phyloP scores from a whole-genome alignment of 768 basidiomycete genomes.

The Calocybe indica region DNA sequence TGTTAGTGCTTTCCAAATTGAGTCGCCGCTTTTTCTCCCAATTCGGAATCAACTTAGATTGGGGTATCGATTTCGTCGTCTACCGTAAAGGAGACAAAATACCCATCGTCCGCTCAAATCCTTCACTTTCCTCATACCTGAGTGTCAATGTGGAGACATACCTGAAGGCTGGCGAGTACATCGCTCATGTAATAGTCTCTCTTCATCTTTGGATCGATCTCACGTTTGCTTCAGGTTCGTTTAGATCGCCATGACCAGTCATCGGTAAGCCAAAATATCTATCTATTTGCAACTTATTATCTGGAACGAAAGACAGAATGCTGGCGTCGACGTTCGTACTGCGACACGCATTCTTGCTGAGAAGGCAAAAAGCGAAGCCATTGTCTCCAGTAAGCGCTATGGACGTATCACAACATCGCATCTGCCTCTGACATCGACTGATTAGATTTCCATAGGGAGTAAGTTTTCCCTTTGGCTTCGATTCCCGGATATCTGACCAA shows the following conservation, averaged over 20 bases:
- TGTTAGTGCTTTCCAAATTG: conserved; percentile 30
- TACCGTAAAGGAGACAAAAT: conserved; percentile 26
- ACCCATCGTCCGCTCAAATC: conserved; percentile 13
- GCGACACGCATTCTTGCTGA: conserved; percentile 16
- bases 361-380: conserved; percentile 22
- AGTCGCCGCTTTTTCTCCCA: conserved; percentile 28
- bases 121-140: conserved; percentile 10
- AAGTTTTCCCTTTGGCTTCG: background rate
- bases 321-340: too few species aligned
- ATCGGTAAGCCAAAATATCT: too few species aligned
- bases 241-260: too few species aligned
- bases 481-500: background rate
- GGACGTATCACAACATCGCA: background rate
- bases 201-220: background rate
- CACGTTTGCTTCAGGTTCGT: conserved; percentile 8
- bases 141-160: conserved; percentile 21
- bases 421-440: background rate
- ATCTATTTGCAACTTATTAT: too few species aligned
- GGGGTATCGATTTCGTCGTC: conserved; percentile 30
- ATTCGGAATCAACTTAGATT: conserved; percentile 16
- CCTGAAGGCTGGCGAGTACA: conserved; percentile 21
- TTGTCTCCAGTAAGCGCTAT: conserved; percentile 23
- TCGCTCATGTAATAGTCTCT: conserved; percentile 18
- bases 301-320: too few species aligned
- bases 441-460: conserved; percentile 20